Evolutionary conservation across 2,329 filamentous ascomycete species (phyloP).

Genomic region (Hortaea werneckii): DNA sequence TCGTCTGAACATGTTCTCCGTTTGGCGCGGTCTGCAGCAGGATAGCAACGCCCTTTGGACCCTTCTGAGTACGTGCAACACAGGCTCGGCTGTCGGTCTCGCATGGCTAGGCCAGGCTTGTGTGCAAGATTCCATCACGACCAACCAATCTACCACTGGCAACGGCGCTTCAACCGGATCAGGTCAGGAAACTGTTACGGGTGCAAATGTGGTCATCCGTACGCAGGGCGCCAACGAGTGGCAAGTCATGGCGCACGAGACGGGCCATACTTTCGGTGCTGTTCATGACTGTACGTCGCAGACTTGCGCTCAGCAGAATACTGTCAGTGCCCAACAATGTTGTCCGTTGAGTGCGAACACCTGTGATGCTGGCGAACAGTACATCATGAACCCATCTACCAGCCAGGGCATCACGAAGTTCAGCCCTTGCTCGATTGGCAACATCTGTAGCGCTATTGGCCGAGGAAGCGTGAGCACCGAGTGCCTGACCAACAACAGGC

Average conservation of each 20-base stretch:
- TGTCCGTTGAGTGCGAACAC: conserved; percentile 60
- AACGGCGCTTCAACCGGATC: conserved; percentile 26
- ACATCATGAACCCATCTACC: conserved; percentile 95
- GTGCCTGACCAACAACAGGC: conserved; percentile 78
- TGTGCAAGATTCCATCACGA: conserved; percentile 42
- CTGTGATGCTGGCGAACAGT: conserved; percentile 69
- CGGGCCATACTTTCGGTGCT: conserved; percentile 88
- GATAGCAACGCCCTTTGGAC: conserved; percentile 93
- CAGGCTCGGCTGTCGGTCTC: conserved; percentile 74
- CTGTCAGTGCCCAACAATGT: conserved; percentile 56
- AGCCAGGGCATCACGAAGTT: conserved; percentile 63
- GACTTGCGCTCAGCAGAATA: conserved; percentile 56
- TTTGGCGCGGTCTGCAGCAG: conserved; percentile 67
- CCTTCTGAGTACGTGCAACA: conserved; percentile 70
- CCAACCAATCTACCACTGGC: conserved; percentile 31
- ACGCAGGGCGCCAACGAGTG: conserved; percentile 63
- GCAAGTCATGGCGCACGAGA: conserved; percentile 93
- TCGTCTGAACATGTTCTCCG: conserved; percentile 77
- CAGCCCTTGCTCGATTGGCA: conserved; percentile 81
- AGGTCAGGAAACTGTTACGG: conserved; percentile 62
- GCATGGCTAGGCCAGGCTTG: conserved; percentile 91
- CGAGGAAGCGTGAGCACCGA: conserved; percentile 63
- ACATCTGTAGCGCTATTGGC: conserved; percentile 79
- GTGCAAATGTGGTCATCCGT: conserved; percentile 79
- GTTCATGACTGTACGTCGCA: conserved; percentile 76